Percentiles rank a stretch among this genome's conserved stretches.
phyloP scores from a whole-genome alignment of 345 rosid species.

The Eucalyptus polyanthemos region DNA sequence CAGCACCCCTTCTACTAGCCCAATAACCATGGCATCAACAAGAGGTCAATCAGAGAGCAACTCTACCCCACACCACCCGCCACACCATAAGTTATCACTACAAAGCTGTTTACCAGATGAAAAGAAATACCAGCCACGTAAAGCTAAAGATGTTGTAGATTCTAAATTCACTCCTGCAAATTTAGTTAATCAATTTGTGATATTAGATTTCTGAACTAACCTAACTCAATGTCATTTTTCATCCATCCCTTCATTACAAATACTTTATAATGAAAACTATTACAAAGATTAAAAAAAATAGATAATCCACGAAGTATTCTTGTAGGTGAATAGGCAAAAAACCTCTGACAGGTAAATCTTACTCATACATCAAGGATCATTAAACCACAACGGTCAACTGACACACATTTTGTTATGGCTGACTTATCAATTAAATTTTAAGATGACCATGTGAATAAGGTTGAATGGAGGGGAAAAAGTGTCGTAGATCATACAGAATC shows the following conservation, averaged over 20 bases:
- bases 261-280: not conserved
- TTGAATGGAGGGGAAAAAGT: not conserved
- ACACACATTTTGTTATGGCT: not conserved
- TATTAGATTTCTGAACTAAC: not conserved
- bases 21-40: not conserved
- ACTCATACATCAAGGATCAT: not conserved
- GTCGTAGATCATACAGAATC: slow-evolving; percentile 21
- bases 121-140: not conserved
- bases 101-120: not conserved
- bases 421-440: not conserved
- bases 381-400: not conserved
- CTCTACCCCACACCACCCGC: not conserved
- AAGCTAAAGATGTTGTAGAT: not conserved
- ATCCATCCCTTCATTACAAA: not conserved
- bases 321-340: not conserved
- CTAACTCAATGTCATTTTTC: not conserved
- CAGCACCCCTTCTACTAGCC: not conserved
- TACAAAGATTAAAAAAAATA: not conserved
- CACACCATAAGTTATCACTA: not conserved
- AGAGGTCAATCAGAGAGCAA: not conserved
- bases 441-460: not conserved
- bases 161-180: not conserved
- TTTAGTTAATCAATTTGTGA: not conserved
- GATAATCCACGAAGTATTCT: not conserved
- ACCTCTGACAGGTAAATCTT: not conserved